Conservation (phyloP, 768 basidiomycete species). For the Suillus hirtellus region DNA sequence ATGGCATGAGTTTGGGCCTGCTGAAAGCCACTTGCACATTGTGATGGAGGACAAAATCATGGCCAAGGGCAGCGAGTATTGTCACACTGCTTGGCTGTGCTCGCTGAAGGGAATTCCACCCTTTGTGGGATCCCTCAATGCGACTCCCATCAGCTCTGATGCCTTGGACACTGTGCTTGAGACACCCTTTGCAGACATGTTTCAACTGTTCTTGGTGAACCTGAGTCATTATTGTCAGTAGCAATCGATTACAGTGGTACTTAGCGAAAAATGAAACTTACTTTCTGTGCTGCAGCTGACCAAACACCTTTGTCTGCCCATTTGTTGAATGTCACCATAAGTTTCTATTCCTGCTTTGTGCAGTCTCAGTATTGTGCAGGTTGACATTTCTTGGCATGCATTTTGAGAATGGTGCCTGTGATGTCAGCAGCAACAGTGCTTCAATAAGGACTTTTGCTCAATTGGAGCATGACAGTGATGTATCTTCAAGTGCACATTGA, state of each 20-base stretch:
- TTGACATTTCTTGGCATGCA: too few relatives aligned
- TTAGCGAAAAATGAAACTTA: neutral
- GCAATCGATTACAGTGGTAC: neutral
- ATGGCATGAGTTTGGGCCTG: neutral
- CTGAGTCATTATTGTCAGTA: slow-evolving; percentile 12
- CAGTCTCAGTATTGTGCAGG: too few relatives aligned
- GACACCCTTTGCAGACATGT: slow-evolving; percentile 32
- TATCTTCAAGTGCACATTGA: slow-evolving; percentile 11
- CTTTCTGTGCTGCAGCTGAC: neutral
- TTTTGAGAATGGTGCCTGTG: slow-evolving; percentile 15
- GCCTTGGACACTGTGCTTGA: slow-evolving; percentile 20
- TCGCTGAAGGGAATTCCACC: slow-evolving; percentile 26
- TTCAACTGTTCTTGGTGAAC: slow-evolving; percentile 28
- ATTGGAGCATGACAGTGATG: slow-evolving; percentile 14
- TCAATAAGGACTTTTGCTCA: slow-evolving; percentile 11
- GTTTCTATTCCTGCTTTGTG: too few relatives aligned
- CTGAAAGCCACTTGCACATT: slow-evolving; percentile 20
- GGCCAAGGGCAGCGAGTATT: slow-evolving; percentile 16
- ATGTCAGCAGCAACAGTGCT: slow-evolving; percentile 13
- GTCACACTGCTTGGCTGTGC: slow-evolving; percentile 25
- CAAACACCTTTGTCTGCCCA: neutral
- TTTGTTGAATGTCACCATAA: neutral
- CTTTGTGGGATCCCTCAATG: slow-evolving; percentile 32
- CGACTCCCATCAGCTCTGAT: slow-evolving; percentile 27
- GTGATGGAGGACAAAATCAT: slow-evolving; percentile 24